Evolutionary conservation across 2,329 filamentous ascomycete species (phyloP).

Genomic region (Apiospora rasikravindrae): DNA sequence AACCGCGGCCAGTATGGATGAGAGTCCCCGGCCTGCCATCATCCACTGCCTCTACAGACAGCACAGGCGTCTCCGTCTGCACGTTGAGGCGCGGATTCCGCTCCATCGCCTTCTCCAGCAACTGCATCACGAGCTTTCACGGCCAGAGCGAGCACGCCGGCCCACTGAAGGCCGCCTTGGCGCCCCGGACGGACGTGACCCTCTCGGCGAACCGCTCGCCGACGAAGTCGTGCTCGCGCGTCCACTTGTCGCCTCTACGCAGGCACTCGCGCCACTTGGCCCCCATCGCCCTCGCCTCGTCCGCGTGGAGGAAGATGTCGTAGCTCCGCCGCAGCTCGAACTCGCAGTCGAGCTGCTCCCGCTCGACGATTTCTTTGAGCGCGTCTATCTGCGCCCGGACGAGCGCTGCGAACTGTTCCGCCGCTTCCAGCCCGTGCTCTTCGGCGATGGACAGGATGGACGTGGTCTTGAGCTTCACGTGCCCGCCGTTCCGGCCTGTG

Average conservation of each 20-base stretch:
- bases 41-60: slow-evolving; percentile 20
- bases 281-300: slow-evolving; percentile 18
- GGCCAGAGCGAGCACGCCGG: slow-evolving; percentile 27
- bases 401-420: slow-evolving; percentile 17
- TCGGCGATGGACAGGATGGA: slow-evolving; percentile 16
- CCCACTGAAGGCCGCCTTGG: slow-evolving; percentile 22
- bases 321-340: slow-evolving; percentile 29
- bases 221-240: slow-evolving; percentile 22
- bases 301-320: slow-evolving; percentile 23
- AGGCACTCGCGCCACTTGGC: slow-evolving; percentile 6
- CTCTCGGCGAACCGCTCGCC: slow-evolving; percentile 19
- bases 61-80: slow-evolving; percentile 30
- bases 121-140: slow-evolving; percentile 33
- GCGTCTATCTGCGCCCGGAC: slow-evolving; percentile 23
- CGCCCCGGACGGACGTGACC: slow-evolving; percentile 23
- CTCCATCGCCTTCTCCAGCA: slow-evolving; percentile 35
- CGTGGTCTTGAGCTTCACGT: slow-evolving; percentile 25
- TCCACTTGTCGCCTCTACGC: slow-evolving; percentile 20
- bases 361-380: slow-evolving; percentile 25
- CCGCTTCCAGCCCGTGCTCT: neutral
- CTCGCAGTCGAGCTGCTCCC: slow-evolving; percentile 27
- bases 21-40: slow-evolving; percentile 19
- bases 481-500: slow-evolving; percentile 28
- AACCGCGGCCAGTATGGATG: slow-evolving; percentile 25
- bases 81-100: slow-evolving; percentile 26